A percentile compares a stretch with the other conserved stretches of the same genome.
Conservation (phyloP, 208 protist genomes). For the Trypanosomatidae sp. region DNA sequence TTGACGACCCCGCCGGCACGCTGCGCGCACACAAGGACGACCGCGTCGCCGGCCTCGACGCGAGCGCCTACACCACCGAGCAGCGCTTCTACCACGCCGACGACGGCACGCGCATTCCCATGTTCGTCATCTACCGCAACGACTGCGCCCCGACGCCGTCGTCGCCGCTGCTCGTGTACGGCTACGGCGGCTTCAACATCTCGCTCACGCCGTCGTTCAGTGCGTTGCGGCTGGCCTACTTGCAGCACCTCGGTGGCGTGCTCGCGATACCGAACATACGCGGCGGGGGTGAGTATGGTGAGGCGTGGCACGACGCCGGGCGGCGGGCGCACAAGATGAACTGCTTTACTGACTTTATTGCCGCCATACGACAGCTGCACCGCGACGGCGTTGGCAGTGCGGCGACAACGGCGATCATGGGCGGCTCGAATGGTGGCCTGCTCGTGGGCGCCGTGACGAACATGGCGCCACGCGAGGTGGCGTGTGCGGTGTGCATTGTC, state of each 20-base stretch:
- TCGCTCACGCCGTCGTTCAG: conserved; percentile 75
- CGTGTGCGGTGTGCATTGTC: conserved; percentile 79
- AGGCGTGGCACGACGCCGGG: conserved; percentile 88
- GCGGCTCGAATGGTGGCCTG: conserved; percentile 92
- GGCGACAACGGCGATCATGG: conserved; percentile 80
- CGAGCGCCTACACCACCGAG: conserved; percentile 59
- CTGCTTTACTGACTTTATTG: conserved; percentile 84
- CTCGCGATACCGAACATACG: conserved; percentile 90
- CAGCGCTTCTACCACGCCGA: conserved; percentile 85
- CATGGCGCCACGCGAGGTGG: conserved; percentile 79
- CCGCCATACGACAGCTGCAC: conserved; percentile 66
- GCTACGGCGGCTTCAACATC: conserved; percentile 93
- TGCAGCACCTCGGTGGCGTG: conserved; percentile 72
- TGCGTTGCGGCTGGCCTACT: conserved; percentile 55
- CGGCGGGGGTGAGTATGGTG: conserved; percentile 92
- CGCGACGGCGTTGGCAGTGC: conserved; percentile 56
- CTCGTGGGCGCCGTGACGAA: conserved; percentile 85
- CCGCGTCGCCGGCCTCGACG: conserved; percentile 46
- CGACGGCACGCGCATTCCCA: conserved; percentile 89
- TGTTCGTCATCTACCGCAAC: conserved; percentile 89
- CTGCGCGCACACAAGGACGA: conserved; percentile 61
- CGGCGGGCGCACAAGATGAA: conserved; percentile 75
- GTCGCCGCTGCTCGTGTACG: conserved; percentile 84
- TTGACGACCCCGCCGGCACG: conserved; percentile 44
- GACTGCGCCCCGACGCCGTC: conserved; percentile 24